These are phyloP conservation scores for Geotrichum ghanense DNA, from an alignment of 805 yeast species.

Conservation along the genomic window DNA sequence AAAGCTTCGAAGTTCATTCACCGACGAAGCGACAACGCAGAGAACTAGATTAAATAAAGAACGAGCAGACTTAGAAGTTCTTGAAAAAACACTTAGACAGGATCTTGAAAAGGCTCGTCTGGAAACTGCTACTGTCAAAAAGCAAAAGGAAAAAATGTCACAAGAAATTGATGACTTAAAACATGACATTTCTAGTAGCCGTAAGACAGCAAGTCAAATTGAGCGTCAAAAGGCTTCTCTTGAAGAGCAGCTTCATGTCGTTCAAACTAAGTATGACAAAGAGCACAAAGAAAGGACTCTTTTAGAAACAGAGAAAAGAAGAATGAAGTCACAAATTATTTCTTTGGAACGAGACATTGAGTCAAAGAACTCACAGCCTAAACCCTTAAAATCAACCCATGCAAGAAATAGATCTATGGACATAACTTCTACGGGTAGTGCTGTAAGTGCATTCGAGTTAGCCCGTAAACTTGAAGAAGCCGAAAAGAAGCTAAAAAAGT, in stretches of 20 bases:
- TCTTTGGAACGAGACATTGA: not conserved
- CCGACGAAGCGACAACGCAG: constrained; percentile 10
- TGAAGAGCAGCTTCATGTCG: constrained; percentile 11
- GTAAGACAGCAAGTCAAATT: constrained; percentile 14
- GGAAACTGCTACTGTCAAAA: constrained; percentile 8
- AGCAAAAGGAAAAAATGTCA: constrained; percentile 13
- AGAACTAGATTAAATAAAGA: constrained; percentile 36
- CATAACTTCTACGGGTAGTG: constrained; percentile 13
- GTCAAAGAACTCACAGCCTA: constrained; percentile 3
- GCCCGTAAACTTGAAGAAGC: constrained; percentile 21
- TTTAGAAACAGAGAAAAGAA: constrained; percentile 15
- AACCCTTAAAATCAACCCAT: constrained; percentile 12
- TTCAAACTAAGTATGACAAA: constrained; percentile 12
- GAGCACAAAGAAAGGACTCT: constrained; percentile 18
- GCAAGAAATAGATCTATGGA: constrained; percentile 13
- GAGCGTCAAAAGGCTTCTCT: constrained; percentile 13
- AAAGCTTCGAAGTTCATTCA: constrained; percentile 12
- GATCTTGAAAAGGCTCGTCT: constrained; percentile 15
- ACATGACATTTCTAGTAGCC: constrained; percentile 16
- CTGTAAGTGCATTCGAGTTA: constrained; percentile 29
- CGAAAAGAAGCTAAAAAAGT: constrained; percentile 19
- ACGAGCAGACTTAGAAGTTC: constrained; percentile 32
- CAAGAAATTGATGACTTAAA: constrained; percentile 24
- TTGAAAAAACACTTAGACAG: constrained; percentile 15
- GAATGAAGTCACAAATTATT: constrained; percentile 8